These are phyloP conservation scores for Scheffersomyces insectosa DNA, from an alignment of 1,139 yeast genomes.

Conservation along the genomic window DNA sequence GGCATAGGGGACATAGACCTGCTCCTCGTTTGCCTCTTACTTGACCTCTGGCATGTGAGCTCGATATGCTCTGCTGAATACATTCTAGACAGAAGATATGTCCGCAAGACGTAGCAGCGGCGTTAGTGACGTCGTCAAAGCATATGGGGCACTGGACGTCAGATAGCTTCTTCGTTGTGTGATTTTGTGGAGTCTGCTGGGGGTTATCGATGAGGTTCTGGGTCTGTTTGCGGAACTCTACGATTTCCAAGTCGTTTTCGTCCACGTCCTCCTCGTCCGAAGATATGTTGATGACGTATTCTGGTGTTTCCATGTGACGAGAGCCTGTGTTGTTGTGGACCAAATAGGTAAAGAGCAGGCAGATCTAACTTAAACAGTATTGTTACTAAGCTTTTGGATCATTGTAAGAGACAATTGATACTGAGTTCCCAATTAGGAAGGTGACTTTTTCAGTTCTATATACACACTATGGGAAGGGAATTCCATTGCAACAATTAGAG, in stretches of 20 bases:
- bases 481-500: no score
- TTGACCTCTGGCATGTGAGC: conserved; percentile 48
- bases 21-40: conserved; percentile 33
- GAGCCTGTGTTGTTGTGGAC: no score
- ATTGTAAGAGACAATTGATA: no score
- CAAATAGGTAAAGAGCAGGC: no score
- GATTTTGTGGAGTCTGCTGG: conserved; percentile 18
- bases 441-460: no score
- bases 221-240: conserved; percentile 41
- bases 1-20: conserved; percentile 48
- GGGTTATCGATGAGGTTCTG: conserved; percentile 34
- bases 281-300: conserved; percentile 22
- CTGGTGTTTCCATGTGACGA: conserved; percentile 6
- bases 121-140: conserved; percentile 41
- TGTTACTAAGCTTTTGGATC: no score
- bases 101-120: conserved; percentile 48
- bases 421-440: no score
- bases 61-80: conserved; percentile 41
- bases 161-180: conserved; percentile 31
- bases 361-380: no score
- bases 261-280: conserved; percentile 31
- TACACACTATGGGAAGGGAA: no score
- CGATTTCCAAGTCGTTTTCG: conserved; percentile 39
- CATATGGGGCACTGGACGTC: conserved; percentile 50
- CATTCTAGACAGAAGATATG: conserved; percentile 49